These are phyloP conservation scores for Thraustochytrium sp. DNA, from an alignment of 352 stramenopile species.

Conservation along the genomic window DNA sequence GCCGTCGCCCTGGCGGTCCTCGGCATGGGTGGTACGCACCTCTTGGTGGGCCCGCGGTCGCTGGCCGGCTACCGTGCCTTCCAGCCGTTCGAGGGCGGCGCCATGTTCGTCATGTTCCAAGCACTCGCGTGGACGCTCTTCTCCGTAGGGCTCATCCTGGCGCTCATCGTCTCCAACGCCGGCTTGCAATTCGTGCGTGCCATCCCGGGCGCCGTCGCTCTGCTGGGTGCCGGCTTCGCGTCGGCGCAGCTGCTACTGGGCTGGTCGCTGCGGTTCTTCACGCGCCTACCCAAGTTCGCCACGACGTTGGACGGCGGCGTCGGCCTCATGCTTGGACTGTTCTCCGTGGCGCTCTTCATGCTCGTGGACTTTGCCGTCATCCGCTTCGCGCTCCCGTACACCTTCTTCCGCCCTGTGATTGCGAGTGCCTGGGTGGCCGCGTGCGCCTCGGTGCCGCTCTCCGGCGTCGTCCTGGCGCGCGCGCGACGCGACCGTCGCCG, in stretches of 20 bases:
- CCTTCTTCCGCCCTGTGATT: slow-evolving; percentile 6
- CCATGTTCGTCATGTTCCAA: slow-evolving; percentile 29
- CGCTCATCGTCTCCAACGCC: not conserved
- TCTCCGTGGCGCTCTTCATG: not conserved
- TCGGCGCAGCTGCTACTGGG: not conserved
- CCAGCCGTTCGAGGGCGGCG: slow-evolving; percentile 15
- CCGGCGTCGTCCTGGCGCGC: slow-evolving; percentile 8
- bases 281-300: not conserved
- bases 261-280: slow-evolving; percentile 22
- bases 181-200: not conserved
- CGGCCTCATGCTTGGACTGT: not conserved
- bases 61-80: not conserved
- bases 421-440: slow-evolving; percentile 29
- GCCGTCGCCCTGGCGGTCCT: not conserved
- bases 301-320: not conserved
- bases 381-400: slow-evolving; percentile 6
- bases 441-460: slow-evolving; percentile 28
- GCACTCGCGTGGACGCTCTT: slow-evolving; percentile 29
- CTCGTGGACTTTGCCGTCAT: slow-evolving; percentile 33
- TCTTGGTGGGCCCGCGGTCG: slow-evolving; percentile 14
- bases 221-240: not conserved
- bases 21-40: not conserved
- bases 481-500: too few species aligned
- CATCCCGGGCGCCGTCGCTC: not conserved
- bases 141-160: not conserved